Evolutionary conservation across 768 basidiomycete genomes (phyloP).

Genomic region (Hericium erinaceus): DNA sequence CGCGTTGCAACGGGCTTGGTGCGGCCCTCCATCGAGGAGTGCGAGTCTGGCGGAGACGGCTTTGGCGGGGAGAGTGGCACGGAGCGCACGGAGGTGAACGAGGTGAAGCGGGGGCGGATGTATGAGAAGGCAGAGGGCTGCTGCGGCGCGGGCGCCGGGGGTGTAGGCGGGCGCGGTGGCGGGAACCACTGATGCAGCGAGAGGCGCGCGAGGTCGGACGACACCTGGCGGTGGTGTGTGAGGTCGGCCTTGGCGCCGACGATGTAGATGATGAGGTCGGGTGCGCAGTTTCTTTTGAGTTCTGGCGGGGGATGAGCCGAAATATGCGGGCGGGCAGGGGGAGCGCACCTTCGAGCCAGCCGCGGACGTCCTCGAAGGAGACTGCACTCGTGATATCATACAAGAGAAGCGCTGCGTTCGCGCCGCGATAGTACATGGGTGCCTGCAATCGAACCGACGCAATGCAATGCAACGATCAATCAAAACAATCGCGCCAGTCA

Average conservation of each 20-base stretch:
- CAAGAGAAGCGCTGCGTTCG: slow-evolving; percentile 86
- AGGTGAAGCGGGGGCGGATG: slow-evolving; percentile 71
- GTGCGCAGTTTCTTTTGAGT: slow-evolving; percentile 81
- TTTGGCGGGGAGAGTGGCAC: slow-evolving; percentile 41
- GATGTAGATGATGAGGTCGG: slow-evolving; percentile 88
- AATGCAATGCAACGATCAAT: no score
- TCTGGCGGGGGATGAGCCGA: slow-evolving; percentile 34
- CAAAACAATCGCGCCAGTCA: neutral
- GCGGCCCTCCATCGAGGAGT: slow-evolving; percentile 46
- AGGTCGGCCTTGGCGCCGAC: slow-evolving; percentile 92
- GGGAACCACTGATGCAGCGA: slow-evolving; percentile 85
- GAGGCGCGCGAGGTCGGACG: slow-evolving; percentile 73
- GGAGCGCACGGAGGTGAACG: slow-evolving; percentile 58
- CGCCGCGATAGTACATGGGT: slow-evolving; percentile 95
- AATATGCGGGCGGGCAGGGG: slow-evolving; percentile 1
- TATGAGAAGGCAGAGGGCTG: slow-evolving; percentile 60
- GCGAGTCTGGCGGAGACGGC: slow-evolving; percentile 44
- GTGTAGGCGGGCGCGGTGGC: slow-evolving; percentile 60
- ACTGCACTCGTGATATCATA: slow-evolving; percentile 91
- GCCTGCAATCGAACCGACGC: slow-evolving; percentile 38
- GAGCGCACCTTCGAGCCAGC: slow-evolving; percentile 77
- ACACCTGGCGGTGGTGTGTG: slow-evolving; percentile 60
- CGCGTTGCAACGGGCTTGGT: slow-evolving; percentile 38
- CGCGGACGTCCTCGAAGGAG: slow-evolving; percentile 83
- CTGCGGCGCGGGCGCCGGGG: slow-evolving; percentile 54